Base-by-base conservation (phyloP, 2,329 filamentous ascomycete species). In the Verticillium alfalfae region DNA sequence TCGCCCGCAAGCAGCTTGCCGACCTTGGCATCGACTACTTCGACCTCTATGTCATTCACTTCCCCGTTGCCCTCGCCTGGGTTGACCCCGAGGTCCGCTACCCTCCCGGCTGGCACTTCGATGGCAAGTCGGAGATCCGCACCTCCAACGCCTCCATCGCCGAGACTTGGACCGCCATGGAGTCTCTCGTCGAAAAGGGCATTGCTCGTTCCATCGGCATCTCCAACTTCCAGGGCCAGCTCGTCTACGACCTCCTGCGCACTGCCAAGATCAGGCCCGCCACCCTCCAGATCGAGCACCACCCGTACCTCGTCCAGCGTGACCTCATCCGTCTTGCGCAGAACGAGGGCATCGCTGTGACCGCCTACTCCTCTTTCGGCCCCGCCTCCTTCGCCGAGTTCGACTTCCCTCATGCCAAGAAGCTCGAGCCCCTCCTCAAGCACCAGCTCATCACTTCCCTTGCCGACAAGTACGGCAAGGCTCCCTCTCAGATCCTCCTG, bases 1-100 rank as follows among this genome's bases (percentile, higher is more conserved):
- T 95, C 72, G 84, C 81, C 76, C 86, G 86, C 75, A 88, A 88
- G 72, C 90, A 93, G 78, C 87, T 93, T 65, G 84, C 86, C 67
- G 90, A 94, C 81, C 94, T 91, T 87, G 88, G 89, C 65, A 75
- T 96, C 64, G 92, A 93, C 71, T 96, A 96, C 82, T 93, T 96
- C 75, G 92, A 96, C 75, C 86, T 96, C 67, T 96, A 88, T 85
- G 82, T 94, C 70, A 87, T 96, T 70, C 93, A 96, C 82, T 96
- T 95, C 84, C 92, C 93, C 67, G 86, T 95, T 66, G 86, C 93
- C 49, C 84, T 96, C 69, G 90, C 92, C 79, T 96, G 91, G 76
- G 89, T 96, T 70, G 90, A 93, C 78, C 92, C 92, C 45, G 78
- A 81, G 16, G 88, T 88, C 63, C 88, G 89, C 73, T 93, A 94